Evolutionary conservation across 768 basidiomycete species (phyloP), one percentile per base, ranked within the genome.

Genomic region (Suillus subalutaceus): DNA sequence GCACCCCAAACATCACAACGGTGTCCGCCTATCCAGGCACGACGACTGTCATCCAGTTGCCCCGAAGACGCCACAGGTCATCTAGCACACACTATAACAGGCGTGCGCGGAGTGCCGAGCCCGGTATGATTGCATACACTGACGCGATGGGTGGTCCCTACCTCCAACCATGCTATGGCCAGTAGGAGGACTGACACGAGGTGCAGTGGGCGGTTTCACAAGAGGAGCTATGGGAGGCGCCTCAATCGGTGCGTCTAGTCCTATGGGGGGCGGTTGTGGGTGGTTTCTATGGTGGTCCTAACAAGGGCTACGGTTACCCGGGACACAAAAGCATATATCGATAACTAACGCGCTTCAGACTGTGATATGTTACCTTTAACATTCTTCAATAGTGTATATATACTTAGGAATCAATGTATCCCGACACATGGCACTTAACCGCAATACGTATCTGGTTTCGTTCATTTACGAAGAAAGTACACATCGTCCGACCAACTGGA

Each of bases 401-500:
- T 32, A 18, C 32, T 60, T 46, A n/a, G 43, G 46, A 30, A 32
- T 23, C 26, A 3, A 15, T 52, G 3, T 23, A 13, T 61, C 41
- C 9, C 12, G 37, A 40, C 30, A 16, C 53, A 32, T 30, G 30
- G n/a, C 16, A 30, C 46, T 15, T 26, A 16, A 15, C 23, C 16
- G 3, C 16, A 16, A 46, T 18, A 26, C 26, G 2, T 18, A 20
- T 64, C 50, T 23, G 30, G 6, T 23, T 16, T 26, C 30, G 55
- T 18, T 65, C 65, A 38, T 70, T 70, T 43, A 30, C 26, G 26
- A 7, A n/a, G n/a, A n/a, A 74, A 55, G 61, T 68, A 70, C 44
- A 75, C n/a, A 62, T 69, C 71, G 30, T 75, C 71, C 6, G 67
- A 75, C 74, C 73, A 76, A 20, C 38, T 62, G 37, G 64, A 65